These are phyloP conservation scores for Penicillium frequentans DNA, from an alignment of 2,329 filamentous ascomycete genomes.

Conservation along the genomic window DNA sequence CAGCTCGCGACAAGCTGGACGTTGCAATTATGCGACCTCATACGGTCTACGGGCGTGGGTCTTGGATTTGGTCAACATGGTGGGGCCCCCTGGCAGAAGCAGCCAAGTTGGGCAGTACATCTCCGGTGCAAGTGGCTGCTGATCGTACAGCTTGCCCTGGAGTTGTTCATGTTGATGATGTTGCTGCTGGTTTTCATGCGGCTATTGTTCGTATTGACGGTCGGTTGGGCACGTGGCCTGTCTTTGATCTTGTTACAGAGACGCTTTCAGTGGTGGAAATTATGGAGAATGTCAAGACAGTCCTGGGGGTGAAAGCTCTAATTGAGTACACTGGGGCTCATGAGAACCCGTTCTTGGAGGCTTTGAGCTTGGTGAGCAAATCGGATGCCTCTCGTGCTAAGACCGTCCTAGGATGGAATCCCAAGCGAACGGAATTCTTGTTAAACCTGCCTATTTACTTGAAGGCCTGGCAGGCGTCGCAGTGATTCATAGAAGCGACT, in stretches of 20 bases:
- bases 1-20: neutral
- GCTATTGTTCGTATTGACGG: conserved; percentile 37
- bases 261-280: conserved; percentile 24
- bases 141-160: conserved; percentile 23
- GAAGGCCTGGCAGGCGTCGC: conserved; percentile 7
- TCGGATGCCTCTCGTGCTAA: conserved; percentile 29
- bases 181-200: conserved; percentile 32
- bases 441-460: conserved; percentile 19
- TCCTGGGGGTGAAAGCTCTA: conserved; percentile 23
- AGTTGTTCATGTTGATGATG: conserved; percentile 42
- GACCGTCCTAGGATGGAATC: conserved; percentile 35
- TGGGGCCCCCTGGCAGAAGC: conserved; percentile 6
- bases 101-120: conserved; percentile 13
- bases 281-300: conserved; percentile 20
- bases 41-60: conserved; percentile 36
- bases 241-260: conserved; percentile 40
- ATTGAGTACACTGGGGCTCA: conserved; percentile 26
- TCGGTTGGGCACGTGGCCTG: conserved; percentile 30
- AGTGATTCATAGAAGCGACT: neutral
- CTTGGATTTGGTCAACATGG: conserved; percentile 27
- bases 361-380: conserved; percentile 23
- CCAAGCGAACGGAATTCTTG: conserved; percentile 27
- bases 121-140: conserved; percentile 19
- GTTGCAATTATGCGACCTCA: conserved; percentile 7
- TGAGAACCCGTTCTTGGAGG: conserved; percentile 26